A percentile compares a stretch with the other conserved stretches of the same genome.
These are phyloP conservation scores for Aspergillus indologenus DNA, from an alignment of 495 filamentous ascomycete species.

Conservation along the genomic window DNA sequence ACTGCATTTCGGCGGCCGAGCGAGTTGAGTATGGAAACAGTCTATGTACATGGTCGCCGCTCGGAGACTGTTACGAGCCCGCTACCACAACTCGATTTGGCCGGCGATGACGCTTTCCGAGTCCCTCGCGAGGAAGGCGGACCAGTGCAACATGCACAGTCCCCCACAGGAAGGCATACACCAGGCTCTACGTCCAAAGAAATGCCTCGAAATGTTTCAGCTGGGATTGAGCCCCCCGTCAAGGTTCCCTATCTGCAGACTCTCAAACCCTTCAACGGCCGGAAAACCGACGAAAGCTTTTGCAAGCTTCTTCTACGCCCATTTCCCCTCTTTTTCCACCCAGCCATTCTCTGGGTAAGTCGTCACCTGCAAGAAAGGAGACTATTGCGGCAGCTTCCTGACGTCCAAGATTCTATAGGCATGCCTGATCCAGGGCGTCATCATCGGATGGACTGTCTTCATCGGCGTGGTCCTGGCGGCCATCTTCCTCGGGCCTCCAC, in stretches of 20 bases:
- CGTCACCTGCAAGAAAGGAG: not conserved
- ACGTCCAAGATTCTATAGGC: slow-evolving; percentile 38
- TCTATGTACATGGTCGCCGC: slow-evolving; percentile 17
- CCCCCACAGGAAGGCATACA: not conserved
- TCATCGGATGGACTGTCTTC: slow-evolving; percentile 94
- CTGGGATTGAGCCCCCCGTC: slow-evolving; percentile 15
- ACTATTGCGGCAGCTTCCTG: not conserved
- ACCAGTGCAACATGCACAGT: slow-evolving; percentile 8
- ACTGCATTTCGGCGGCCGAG: slow-evolving; percentile 70
- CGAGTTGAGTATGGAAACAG: slow-evolving; percentile 60
- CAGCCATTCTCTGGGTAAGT: slow-evolving; percentile 74
- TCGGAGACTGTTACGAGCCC: slow-evolving; percentile 11
- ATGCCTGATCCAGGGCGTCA: slow-evolving; percentile 81
- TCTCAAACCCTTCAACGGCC: slow-evolving; percentile 73
- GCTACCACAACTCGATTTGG: slow-evolving; percentile 14
- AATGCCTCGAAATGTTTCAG: not conserved
- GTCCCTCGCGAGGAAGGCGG: not conserved
- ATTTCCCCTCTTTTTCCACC: slow-evolving; percentile 70
- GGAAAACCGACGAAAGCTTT: slow-evolving; percentile 66
- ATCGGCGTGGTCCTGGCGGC: slow-evolving; percentile 84
- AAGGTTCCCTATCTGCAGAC: slow-evolving; percentile 53
- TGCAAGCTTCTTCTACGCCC: slow-evolving; percentile 60
- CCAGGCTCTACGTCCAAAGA: not conserved
- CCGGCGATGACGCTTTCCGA: slow-evolving; percentile 18
- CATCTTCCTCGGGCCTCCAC: slow-evolving; percentile 75